Evolutionary conservation across 2,329 filamentous ascomycete species (phyloP).

Genomic region (Colletotrichum sp.): DNA sequence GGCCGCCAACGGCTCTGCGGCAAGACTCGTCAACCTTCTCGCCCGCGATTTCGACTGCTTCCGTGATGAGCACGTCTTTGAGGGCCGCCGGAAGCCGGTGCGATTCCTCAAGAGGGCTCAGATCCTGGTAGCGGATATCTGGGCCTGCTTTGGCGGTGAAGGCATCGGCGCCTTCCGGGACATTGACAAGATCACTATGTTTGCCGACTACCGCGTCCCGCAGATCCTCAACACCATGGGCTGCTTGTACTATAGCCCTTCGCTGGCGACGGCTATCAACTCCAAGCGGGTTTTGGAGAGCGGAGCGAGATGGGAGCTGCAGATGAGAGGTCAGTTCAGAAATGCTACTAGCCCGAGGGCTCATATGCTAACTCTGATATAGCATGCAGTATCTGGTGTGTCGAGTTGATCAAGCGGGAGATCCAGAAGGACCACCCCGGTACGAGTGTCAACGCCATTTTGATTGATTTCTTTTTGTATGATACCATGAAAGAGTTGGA

Average conservation of each 20-base stretch:
- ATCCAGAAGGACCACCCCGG: conserved; percentile 78
- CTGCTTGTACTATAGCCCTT: conserved; percentile 84
- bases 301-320: conserved; percentile 81
- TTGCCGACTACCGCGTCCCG: conserved; percentile 96
- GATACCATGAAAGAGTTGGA: conserved; percentile 92
- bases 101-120: conserved; percentile 93
- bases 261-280: conserved; percentile 74
- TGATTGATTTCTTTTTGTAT: conserved; percentile 98
- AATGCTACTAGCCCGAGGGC: background rate
- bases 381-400: conserved; percentile 95
- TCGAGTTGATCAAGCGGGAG: conserved; percentile 85
- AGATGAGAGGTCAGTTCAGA: conserved; percentile 73
- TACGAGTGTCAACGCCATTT: conserved; percentile 78
- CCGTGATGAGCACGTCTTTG: conserved; percentile 78
- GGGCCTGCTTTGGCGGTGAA: conserved; percentile 91
- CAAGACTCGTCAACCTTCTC: conserved; percentile 83
- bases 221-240: conserved; percentile 88
- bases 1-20: conserved; percentile 79
- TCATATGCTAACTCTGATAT: background rate
- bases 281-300: conserved; percentile 69
- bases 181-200: conserved; percentile 97
- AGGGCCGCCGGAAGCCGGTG: conserved; percentile 71
- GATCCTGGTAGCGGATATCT: conserved; percentile 93
- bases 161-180: conserved; percentile 83
- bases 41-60: conserved; percentile 86